Conservation (phyloP, 805 yeast genomes). For the Starmerella sp. region DNA sequence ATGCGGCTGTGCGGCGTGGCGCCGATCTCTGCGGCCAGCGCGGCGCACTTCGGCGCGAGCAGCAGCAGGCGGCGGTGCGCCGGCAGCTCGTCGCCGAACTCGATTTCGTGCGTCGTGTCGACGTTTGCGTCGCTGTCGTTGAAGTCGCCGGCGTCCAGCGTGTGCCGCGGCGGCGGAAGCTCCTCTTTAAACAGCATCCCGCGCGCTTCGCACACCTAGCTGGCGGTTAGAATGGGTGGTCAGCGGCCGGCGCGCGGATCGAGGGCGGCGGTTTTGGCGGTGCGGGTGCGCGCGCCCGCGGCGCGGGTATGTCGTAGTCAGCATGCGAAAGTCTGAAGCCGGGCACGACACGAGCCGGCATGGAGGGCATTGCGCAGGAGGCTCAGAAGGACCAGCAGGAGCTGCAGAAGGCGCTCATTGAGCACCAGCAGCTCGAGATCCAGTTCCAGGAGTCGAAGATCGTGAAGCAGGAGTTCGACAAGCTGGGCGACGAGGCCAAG, state of each 20-base stretch:
- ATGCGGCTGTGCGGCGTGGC: conserved; percentile 2
- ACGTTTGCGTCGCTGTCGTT: conserved; percentile 20
- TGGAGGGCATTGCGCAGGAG: conserved; percentile 18
- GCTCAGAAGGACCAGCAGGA: conserved; percentile 24
- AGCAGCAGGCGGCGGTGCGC: conserved; percentile 4
- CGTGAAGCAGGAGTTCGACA: conserved; percentile 68
- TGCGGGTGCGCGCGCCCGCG: not conserved
- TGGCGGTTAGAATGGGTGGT: too few species aligned
- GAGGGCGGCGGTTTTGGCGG: not conserved
- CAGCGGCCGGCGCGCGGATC: too few species aligned
- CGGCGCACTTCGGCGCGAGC: conserved; percentile 11
- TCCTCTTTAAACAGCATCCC: conserved; percentile 30
- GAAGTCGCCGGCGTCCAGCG: conserved; percentile 35
- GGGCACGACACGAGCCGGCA: not conserved
- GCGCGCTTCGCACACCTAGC: not conserved
- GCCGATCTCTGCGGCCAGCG: conserved; percentile 1
- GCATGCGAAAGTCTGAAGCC: not conserved
- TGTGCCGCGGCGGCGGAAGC: conserved; percentile 41
- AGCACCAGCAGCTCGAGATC: conserved; percentile 82
- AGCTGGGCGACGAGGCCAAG: conserved; percentile 55
- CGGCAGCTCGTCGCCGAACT: not conserved
- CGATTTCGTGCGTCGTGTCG: conserved; percentile 1
- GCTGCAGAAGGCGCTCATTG: conserved; percentile 42
- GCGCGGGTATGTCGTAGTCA: not conserved
- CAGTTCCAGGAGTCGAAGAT: conserved; percentile 90